Percentiles rank a stretch among this genome's conserved stretches.
phyloP scores from a whole-genome alignment of 2,329 filamentous ascomycete genomes.

The Calonectria naviculata region DNA sequence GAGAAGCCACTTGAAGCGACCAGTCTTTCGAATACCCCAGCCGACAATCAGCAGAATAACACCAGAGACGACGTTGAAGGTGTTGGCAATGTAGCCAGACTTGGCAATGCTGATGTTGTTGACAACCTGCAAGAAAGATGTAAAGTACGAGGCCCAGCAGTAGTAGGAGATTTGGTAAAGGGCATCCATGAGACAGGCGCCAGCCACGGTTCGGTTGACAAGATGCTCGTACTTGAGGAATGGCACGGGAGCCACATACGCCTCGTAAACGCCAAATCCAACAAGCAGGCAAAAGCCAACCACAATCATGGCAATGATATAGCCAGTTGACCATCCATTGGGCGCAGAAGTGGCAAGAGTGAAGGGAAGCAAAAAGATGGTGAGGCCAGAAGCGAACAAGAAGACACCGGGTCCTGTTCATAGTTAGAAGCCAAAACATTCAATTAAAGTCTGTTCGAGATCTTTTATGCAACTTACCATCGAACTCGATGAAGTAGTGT shows the following conservation, averaged over 20 bases:
- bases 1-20: constrained; percentile 62
- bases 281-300: constrained; percentile 65
- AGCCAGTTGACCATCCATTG: constrained; percentile 58
- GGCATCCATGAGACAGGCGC: constrained; percentile 54
- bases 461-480: neutral
- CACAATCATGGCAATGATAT: constrained; percentile 66
- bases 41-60: constrained; percentile 61
- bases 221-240: constrained; percentile 66
- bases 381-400: constrained; percentile 62
- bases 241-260: constrained; percentile 61
- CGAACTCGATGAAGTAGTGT: constrained; percentile 35
- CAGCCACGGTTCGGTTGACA: constrained; percentile 58
- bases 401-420: constrained; percentile 56
- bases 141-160: constrained; percentile 59
- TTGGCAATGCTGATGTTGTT: constrained; percentile 57
- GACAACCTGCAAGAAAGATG: constrained; percentile 64
- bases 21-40: constrained; percentile 57
- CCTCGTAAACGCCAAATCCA: constrained; percentile 67
- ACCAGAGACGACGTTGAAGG: constrained; percentile 59
- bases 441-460: too few species aligned
- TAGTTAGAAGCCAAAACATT: neutral
- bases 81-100: constrained; percentile 60
- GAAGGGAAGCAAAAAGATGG: constrained; percentile 69
- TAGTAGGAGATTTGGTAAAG: constrained; percentile 57
- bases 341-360: constrained; percentile 56